These are phyloP conservation scores for Colletotrichum sp. DNA, from an alignment of 2,329 filamentous ascomycete species.

Conservation along the genomic window DNA sequence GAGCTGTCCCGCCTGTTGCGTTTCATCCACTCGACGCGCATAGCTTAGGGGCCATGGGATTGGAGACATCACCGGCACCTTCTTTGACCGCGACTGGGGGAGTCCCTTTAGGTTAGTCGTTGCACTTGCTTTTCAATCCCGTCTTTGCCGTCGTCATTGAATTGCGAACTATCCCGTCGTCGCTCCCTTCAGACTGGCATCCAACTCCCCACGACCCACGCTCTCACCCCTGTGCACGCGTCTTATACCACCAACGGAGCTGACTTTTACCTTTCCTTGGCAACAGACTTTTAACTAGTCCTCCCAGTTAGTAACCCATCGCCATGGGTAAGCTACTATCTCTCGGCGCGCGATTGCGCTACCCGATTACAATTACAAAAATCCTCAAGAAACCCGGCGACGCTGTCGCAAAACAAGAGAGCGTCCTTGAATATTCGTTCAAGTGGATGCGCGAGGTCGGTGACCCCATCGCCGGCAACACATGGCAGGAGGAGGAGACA, in stretches of 20 bases:
- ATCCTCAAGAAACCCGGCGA: conserved; percentile 80
- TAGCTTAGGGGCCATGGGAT: conserved; percentile 21
- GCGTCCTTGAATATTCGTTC: conserved; percentile 87
- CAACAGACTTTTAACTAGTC: conserved; percentile 1
- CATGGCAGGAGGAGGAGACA: conserved; percentile 70
- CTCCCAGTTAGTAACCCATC: conserved; percentile 3
- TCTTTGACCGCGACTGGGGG: conserved; percentile 11
- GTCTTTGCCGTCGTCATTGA: background rate
- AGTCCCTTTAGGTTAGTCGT: conserved; percentile 18
- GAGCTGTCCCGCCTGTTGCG: conserved; percentile 5
- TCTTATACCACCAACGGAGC: background rate
- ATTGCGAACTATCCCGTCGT: background rate
- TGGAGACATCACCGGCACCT: conserved; percentile 12
- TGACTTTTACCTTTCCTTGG: background rate
- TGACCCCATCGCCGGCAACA: conserved; percentile 63
- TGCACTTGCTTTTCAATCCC: background rate
- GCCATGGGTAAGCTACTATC: conserved; percentile 52
- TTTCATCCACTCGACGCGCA: background rate
- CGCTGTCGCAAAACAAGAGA: conserved; percentile 74
- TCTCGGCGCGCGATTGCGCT: conserved; percentile 72
- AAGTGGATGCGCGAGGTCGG: conserved; percentile 78
- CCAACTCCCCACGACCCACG: background rate
- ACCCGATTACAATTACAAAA: conserved; percentile 91
- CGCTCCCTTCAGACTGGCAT: background rate
- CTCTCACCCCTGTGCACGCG: background rate